A percentile compares a stretch with the other conserved stretches of the same genome.
Evolutionary conservation across 164 flowering plant species (phyloP).

Genomic region (Euptelea pleiosperma): DNA sequence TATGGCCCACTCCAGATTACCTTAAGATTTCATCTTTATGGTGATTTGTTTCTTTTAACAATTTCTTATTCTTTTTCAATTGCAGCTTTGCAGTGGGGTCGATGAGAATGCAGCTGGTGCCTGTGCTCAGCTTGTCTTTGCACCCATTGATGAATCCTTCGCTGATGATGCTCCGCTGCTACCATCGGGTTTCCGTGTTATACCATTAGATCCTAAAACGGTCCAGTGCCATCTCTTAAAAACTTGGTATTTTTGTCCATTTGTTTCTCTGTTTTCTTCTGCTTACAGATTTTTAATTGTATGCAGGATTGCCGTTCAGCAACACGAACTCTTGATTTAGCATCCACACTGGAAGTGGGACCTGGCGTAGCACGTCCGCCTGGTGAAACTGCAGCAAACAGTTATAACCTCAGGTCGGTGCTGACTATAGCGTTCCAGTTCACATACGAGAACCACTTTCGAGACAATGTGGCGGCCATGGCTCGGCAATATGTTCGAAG

Average conservation of each 20-base stretch:
- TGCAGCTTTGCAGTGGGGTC: conserved; percentile 82
- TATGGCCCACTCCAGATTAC: too few species aligned
- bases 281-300: background rate
- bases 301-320: conserved; percentile 50
- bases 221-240: conserved; percentile 29
- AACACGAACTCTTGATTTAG: conserved; percentile 72
- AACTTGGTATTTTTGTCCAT: background rate
- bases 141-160: conserved; percentile 79
- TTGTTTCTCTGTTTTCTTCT: background rate
- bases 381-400: conserved; percentile 34
- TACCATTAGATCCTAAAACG: conserved; percentile 68
- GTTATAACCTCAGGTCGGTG: conserved; percentile 54
- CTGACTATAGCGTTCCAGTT: conserved; percentile 88
- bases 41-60: background rate
- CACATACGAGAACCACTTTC: conserved; percentile 65
- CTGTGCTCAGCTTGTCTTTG: conserved; percentile 86
- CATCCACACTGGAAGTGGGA: conserved; percentile 77
- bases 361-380: conserved; percentile 41
- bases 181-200: conserved; percentile 85
- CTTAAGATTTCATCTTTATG: background rate
- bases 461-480: conserved; percentile 77
- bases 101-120: conserved; percentile 74
- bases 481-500: conserved; percentile 89
- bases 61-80: background rate
- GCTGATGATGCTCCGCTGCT: conserved; percentile 79